Conservation (phyloP, 768 basidiomycete species). For the Leccinellum albellum region DNA sequence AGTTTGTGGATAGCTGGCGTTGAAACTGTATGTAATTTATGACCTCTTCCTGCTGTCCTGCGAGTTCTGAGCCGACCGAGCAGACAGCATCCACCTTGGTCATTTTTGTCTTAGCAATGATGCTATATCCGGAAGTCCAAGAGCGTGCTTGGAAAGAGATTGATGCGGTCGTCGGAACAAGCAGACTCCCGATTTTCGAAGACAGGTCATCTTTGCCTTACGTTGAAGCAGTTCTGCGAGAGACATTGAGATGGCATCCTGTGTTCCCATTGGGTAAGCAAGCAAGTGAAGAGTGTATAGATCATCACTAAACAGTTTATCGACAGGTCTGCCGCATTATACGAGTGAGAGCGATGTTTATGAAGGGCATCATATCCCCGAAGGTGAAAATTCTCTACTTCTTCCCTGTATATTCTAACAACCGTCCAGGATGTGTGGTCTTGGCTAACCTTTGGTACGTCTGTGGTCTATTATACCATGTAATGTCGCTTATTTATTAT, state of each 20-base stretch:
- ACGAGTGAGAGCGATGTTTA: slow-evolving; percentile 27
- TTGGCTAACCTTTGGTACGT: slow-evolving; percentile 30
- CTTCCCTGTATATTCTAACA: slow-evolving; percentile 9
- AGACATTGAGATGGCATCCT: slow-evolving; percentile 33
- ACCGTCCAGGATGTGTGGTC: slow-evolving; percentile 25
- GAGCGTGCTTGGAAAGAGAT: slow-evolving; percentile 33
- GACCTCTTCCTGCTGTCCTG: background rate
- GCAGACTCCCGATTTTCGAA: slow-evolving; percentile 25
- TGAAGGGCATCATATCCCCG: slow-evolving; percentile 22
- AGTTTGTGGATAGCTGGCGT: slow-evolving; percentile 22
- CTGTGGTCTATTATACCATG: background rate
- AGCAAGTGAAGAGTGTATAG: background rate
- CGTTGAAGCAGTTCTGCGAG: slow-evolving; percentile 32
- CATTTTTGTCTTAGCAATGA: slow-evolving; percentile 35
- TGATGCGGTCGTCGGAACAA: slow-evolving; percentile 27
- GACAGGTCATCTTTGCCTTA: slow-evolving; percentile 31
- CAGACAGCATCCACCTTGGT: slow-evolving; percentile 33
- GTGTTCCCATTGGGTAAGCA: slow-evolving; percentile 30
- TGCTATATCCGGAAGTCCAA: slow-evolving; percentile 33
- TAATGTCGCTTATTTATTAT: slow-evolving; percentile 5
- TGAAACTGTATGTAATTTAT: slow-evolving; percentile 22
- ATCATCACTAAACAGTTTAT: background rate
- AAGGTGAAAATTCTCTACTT: slow-evolving; percentile 16
- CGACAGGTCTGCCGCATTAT: slow-evolving; percentile 27
- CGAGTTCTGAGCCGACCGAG: background rate